A percentile compares a stretch with the other conserved stretches of the same genome.
Evolutionary conservation across 2,329 filamentous ascomycete genomes (phyloP).

Genomic region (Penicillium sp.): DNA sequence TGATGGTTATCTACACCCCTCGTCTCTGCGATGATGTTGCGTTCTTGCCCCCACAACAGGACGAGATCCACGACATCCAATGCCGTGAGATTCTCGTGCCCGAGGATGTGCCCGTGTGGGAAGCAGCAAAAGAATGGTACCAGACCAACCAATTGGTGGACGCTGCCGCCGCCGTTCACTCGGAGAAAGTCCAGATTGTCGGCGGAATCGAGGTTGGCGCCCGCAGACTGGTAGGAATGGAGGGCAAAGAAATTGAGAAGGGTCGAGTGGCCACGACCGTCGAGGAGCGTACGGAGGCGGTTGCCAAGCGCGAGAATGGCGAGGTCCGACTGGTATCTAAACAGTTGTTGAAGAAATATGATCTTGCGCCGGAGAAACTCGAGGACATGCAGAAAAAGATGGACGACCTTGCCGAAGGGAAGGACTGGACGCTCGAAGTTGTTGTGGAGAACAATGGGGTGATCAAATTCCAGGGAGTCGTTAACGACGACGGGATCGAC

Average conservation of each 20-base stretch:
- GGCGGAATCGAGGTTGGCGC: conserved; percentile 65
- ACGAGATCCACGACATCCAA: conserved; percentile 74
- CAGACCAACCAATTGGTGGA: conserved; percentile 39
- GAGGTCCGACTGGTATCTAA: conserved; percentile 64
- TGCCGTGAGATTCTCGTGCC: conserved; percentile 73
- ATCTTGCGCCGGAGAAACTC: conserved; percentile 68
- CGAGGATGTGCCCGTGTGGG: conserved; percentile 56
- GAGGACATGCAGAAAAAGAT: conserved; percentile 71
- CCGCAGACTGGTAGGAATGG: conserved; percentile 58
- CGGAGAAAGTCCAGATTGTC: conserved; percentile 48
- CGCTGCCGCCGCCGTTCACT: conserved; percentile 20
- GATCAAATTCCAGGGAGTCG: conserved; percentile 70
- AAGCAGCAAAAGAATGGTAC: conserved; percentile 41
- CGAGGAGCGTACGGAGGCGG: conserved; percentile 51
- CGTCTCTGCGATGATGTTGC: conserved; percentile 85
- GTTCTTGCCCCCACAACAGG: conserved; percentile 79
- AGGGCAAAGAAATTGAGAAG: conserved; percentile 62
- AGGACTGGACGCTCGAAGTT: conserved; percentile 80
- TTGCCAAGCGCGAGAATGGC: conserved; percentile 64
- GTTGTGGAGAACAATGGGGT: conserved; percentile 71
- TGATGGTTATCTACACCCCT: conserved; percentile 91
- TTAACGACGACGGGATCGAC: conserved; percentile 63
- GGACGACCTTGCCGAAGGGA: conserved; percentile 69
- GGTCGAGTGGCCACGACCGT: conserved; percentile 59
- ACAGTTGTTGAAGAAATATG: conserved; percentile 70